A percentile compares a stretch with the other conserved stretches of the same genome.
Evolutionary conservation across 169 alveolate genomes (phyloP).

Genomic region (Cytauxzoon felis): DNA sequence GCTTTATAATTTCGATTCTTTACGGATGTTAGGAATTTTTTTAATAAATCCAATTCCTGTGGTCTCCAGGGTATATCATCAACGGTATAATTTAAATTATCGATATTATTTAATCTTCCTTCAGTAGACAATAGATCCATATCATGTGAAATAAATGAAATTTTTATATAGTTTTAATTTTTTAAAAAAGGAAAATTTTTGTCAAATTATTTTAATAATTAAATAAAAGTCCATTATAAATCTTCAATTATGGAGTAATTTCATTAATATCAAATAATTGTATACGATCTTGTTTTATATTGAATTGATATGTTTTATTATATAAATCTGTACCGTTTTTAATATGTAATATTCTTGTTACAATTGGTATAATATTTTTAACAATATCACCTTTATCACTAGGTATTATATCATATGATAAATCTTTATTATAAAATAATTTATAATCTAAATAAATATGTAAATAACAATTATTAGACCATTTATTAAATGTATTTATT

Average conservation of each 20-base stretch:
- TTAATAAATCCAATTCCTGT: slow-evolving; percentile 28
- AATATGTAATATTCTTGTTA: not conserved
- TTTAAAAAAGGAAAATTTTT: not conserved
- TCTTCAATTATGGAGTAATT: not conserved
- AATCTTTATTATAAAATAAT: not conserved
- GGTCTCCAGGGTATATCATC: slow-evolving; percentile 60
- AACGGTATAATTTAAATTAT: not conserved
- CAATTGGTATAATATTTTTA: slow-evolving; percentile 16
- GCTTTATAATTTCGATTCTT: not conserved
- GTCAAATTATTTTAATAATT: not conserved
- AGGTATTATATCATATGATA: not conserved
- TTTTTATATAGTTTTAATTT: not conserved
- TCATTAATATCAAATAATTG: slow-evolving; percentile 1
- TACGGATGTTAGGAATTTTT: slow-evolving; percentile 8
- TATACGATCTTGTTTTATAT: slow-evolving; percentile 2
- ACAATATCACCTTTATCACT: not conserved
- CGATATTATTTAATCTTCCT: not conserved
- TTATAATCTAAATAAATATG: slow-evolving; percentile 4
- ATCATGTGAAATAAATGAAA: slow-evolving; percentile 11
- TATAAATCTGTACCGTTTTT: no score
- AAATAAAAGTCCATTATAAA: not conserved
- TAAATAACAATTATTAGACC: slow-evolving; percentile 18
- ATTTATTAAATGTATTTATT: slow-evolving; percentile 1
- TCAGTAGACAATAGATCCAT: not conserved
- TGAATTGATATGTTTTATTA: slow-evolving; percentile 7